Evolutionary conservation across 2,329 filamentous ascomycete species (phyloP).

Genomic region (Tolypocladium tropicale): DNA sequence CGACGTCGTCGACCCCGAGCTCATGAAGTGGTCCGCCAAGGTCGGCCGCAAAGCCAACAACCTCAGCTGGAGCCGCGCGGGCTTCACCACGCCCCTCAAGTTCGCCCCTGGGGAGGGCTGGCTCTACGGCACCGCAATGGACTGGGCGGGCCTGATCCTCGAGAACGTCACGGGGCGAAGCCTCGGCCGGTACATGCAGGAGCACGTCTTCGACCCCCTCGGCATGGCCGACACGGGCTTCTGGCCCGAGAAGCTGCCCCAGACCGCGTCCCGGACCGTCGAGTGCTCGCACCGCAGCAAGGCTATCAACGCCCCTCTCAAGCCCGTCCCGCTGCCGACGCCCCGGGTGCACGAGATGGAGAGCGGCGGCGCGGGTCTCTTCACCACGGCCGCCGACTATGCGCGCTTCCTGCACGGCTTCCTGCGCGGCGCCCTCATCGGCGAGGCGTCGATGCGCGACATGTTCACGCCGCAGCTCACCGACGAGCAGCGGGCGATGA

Average conservation of each 20-base stretch:
- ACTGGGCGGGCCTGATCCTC: constrained; percentile 37
- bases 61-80: constrained; percentile 21
- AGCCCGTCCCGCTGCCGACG: constrained; percentile 6
- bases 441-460: constrained; percentile 15
- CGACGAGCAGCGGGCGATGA: constrained; percentile 11
- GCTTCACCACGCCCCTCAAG: constrained; percentile 30
- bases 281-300: constrained; percentile 11
- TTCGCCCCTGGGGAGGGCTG: constrained; percentile 37
- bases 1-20: constrained; percentile 27
- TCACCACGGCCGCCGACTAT: constrained; percentile 30
- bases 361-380: constrained; percentile 33
- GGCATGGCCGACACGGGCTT: constrained; percentile 27
- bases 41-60: constrained; percentile 21
- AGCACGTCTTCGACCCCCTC: constrained; percentile 25
- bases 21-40: constrained; percentile 27
- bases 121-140: constrained; percentile 35
- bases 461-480: constrained; percentile 32
- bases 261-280: constrained; percentile 12
- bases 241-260: constrained; percentile 18
- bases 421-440: constrained; percentile 20
- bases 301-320: constrained; percentile 8
- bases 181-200: constrained; percentile 26
- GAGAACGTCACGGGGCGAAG: constrained; percentile 25
- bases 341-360: constrained; percentile 23
- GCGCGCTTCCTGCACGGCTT: constrained; percentile 22